Evolutionary conservation across 164 flowering plant genomes (phyloP).

Genomic region (Euptelea pleiosperma): DNA sequence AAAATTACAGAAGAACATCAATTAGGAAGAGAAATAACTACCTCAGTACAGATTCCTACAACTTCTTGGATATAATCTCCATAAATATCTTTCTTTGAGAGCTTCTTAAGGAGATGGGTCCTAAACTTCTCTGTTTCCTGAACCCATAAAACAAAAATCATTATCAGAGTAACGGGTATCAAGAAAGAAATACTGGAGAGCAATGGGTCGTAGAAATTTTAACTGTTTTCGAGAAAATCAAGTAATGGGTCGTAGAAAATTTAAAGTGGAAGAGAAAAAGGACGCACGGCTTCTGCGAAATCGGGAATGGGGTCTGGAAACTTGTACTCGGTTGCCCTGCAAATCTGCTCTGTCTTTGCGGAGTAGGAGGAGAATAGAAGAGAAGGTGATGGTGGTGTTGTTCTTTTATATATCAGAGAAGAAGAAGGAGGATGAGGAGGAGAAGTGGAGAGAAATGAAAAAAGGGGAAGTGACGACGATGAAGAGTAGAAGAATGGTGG

Average conservation of each 20-base stretch:
- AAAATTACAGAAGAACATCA: not conserved
- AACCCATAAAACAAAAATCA: slow-evolving; percentile 4
- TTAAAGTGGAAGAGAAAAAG: not conserved
- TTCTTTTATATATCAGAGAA: not conserved
- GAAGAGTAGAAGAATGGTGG: not conserved
- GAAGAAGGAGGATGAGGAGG: slow-evolving; percentile 2
- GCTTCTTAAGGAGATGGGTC: slow-evolving; percentile 28
- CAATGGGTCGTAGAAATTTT: not conserved
- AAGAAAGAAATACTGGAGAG: not conserved
- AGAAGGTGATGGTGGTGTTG: slow-evolving; percentile 1
- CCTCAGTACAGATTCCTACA: slow-evolving; percentile 34
- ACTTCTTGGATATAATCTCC: slow-evolving; percentile 32
- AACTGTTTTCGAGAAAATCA: not conserved
- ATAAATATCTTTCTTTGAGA: slow-evolving; percentile 29
- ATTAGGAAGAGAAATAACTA: not conserved
- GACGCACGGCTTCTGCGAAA: slow-evolving; percentile 68
- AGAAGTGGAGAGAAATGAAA: not conserved
- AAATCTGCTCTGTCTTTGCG: slow-evolving; percentile 24
- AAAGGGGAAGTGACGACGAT: not conserved
- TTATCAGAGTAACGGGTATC: not conserved
- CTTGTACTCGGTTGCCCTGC: slow-evolving; percentile 75
- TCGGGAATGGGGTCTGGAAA: slow-evolving; percentile 97
- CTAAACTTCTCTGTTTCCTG: slow-evolving; percentile 36
- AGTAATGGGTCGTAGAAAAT: not conserved
- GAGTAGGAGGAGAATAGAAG: slow-evolving; percentile 1